These are phyloP conservation scores for Tricholoma saponaceum DNA, from an alignment of 768 basidiomycete species.

Conservation along the genomic window DNA sequence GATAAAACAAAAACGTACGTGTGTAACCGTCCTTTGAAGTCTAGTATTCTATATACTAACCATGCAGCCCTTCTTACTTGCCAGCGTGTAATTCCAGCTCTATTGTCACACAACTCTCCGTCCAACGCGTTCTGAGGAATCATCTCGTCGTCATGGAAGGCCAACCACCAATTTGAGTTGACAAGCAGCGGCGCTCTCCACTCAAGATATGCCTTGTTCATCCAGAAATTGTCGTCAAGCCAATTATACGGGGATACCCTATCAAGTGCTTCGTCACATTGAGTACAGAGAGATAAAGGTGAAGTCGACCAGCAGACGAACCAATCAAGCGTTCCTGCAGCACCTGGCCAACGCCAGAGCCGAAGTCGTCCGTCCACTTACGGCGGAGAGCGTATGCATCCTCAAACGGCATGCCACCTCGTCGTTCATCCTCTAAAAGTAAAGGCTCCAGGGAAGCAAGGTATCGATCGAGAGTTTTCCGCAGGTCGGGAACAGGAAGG, in stretches of 20 bases:
- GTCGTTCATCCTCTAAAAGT: constrained; percentile 67
- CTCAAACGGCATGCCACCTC: constrained; percentile 47
- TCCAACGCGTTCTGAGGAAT: constrained; percentile 45
- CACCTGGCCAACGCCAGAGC: constrained; percentile 58
- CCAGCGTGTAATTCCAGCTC: constrained; percentile 63
- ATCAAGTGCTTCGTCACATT: constrained; percentile 61
- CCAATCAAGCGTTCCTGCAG: constrained; percentile 76
- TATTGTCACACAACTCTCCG: constrained; percentile 33
- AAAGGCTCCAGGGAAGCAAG: constrained; percentile 76
- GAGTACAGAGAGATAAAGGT: constrained; percentile 9
- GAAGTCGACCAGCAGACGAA: constrained; percentile 27
- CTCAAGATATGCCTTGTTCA: constrained; percentile 81
- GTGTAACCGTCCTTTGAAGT: constrained; percentile 64
- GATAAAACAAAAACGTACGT: constrained; percentile 34
- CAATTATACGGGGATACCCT: constrained; percentile 83
- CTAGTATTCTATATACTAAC: constrained; percentile 66
- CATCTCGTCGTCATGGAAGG: constrained; percentile 69
- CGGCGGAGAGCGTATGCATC: constrained; percentile 50
- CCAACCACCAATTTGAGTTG: constrained; percentile 96
- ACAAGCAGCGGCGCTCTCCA: constrained; percentile 82
- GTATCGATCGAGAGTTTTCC: constrained; percentile 72
- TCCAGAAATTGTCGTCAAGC: constrained; percentile 94
- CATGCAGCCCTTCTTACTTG: constrained; percentile 85
- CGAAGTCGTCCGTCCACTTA: constrained; percentile 67
- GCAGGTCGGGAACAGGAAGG: constrained; percentile 79